These are phyloP conservation scores for Monilinia fructicola DNA, from an alignment of 2,329 filamentous ascomycete genomes.

Conservation along the genomic window DNA sequence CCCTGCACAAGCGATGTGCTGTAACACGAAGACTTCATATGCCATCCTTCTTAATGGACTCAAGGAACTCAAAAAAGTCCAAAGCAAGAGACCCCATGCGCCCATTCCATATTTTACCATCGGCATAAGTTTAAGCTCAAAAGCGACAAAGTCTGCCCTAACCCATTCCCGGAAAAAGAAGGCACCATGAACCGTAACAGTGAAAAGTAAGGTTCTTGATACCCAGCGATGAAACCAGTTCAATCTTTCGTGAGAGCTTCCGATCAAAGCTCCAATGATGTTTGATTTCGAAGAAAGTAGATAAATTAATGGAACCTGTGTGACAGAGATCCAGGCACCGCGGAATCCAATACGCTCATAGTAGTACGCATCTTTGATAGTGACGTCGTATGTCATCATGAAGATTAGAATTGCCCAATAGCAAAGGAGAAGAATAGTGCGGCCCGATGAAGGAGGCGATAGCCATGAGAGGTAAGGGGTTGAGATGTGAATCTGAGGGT, in stretches of 20 bases:
- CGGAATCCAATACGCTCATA: conserved; percentile 67
- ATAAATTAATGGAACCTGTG: conserved; percentile 64
- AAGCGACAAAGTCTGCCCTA: conserved; percentile 56
- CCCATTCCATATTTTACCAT: conserved; percentile 66
- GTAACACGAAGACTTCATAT: conserved; percentile 69
- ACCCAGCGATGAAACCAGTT: conserved; percentile 76
- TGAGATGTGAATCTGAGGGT: conserved; percentile 55
- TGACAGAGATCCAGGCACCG: conserved; percentile 65
- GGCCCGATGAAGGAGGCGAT: conserved; percentile 59
- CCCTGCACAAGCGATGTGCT: conserved; percentile 63
- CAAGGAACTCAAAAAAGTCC: conserved; percentile 63
- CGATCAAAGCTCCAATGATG: conserved; percentile 59
- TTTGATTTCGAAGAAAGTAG: conserved; percentile 61
- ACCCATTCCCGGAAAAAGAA: conserved; percentile 68
- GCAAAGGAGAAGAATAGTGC: conserved; percentile 51
- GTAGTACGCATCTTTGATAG: conserved; percentile 54
- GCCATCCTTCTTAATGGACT: conserved; percentile 63
- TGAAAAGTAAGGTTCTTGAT: conserved; percentile 66
- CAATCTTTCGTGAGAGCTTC: conserved; percentile 65
- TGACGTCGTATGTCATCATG: conserved; percentile 53
- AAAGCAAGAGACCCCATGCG: conserved; percentile 64
- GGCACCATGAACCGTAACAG: conserved; percentile 66
- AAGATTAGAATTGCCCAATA: conserved; percentile 61
- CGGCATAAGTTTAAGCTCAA: conserved; percentile 60
- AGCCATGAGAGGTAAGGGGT: conserved; percentile 52